Percentiles rank a stretch among this genome's conserved stretches.
These are phyloP conservation scores for Acrodontium crateriforme DNA, from an alignment of 2,329 filamentous ascomycete genomes.

Conservation along the genomic window DNA sequence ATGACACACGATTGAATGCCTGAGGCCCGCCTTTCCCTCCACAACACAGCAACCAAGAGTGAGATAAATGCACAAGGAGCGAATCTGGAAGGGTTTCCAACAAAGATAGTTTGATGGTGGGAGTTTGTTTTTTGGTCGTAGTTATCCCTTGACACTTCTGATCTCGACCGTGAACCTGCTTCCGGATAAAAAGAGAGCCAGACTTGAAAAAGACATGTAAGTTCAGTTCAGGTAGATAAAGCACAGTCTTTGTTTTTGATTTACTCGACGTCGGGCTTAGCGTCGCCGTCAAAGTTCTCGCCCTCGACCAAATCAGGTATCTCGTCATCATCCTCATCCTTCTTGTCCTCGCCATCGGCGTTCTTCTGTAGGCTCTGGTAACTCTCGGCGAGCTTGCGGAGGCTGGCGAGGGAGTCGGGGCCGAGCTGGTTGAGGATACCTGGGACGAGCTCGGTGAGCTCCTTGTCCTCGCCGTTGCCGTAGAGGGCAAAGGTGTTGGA, in stretches of 20 bases:
- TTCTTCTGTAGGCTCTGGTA: slow-evolving; percentile 99
- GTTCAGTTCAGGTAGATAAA: too few relatives aligned
- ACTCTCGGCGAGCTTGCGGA: slow-evolving; percentile 96
- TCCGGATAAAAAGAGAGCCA: too few relatives aligned
- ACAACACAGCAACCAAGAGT: too few relatives aligned
- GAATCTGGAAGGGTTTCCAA: too few relatives aligned
- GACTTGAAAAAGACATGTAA: too few relatives aligned
- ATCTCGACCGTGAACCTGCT: slow-evolving; percentile 1
- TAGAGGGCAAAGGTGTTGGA: slow-evolving; percentile 99
- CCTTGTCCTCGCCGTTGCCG: slow-evolving; percentile 97
- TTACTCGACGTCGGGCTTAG: slow-evolving; percentile 74
- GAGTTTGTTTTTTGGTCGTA: too few relatives aligned
- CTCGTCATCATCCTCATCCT: slow-evolving; percentile 65
- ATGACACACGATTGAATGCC: too few relatives aligned
- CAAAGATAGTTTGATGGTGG: too few relatives aligned
- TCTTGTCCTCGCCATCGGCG: slow-evolving; percentile 56
- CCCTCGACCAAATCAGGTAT: slow-evolving; percentile 95
- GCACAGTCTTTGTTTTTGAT: too few relatives aligned
- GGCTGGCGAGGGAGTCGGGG: slow-evolving; percentile 90
- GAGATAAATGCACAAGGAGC: too few relatives aligned
- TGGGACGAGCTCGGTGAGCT: slow-evolving; percentile 97
- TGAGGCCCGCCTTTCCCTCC: too few relatives aligned
- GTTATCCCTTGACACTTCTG: neutral
- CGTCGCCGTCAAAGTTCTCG: slow-evolving; percentile 90
- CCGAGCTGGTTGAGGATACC: slow-evolving; percentile 99